Base-by-base conservation (phyloP, 495 filamentous ascomycete genomes). In the Daldinia childiae region DNA sequence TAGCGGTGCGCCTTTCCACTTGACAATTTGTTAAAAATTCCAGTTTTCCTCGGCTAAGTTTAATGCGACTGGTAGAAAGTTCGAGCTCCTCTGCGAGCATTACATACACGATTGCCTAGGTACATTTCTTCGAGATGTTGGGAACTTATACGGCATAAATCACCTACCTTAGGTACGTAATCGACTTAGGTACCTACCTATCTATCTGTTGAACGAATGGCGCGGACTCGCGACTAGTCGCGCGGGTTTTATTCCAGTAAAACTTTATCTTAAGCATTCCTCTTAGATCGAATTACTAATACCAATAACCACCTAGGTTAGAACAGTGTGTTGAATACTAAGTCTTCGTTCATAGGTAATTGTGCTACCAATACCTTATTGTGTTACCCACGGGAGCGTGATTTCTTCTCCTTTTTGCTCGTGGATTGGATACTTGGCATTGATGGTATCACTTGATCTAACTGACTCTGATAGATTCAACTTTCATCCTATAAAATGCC, bases 41-140 rank as follows among this genome's bases (percentile, higher is more conserved):
- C n/a, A n/a, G 11, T 0, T 45, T 19, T 12, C 9, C 45, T 61
- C 30, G 19, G 30, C 50, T 19, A 17, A 14, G 17, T 43, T 29
- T 6, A 38, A 24, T 30, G 41, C n/a, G 32, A 66, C 66, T 62
- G 68, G 62, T 58, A 62, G 41, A 50, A 64, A 34, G 34, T 21
- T 32, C 17, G 5, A 14, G 1, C 19, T 58, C 29, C n/a, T 26
- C 48, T 24, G 15, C 36, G 2, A 14, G 21, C 26, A 32, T 45
- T 32, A 30, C 11, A 51, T 38, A 52, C 17, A 38, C 19, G 27
- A 58, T 26, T n/a, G 17, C 50, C 15, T 54, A n/a, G n/a, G n/a
- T n/a, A 54, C 21, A 30, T 30, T 29, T 54, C 24, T 30, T 26
- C 50, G 50, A 54, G 11, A 0, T 7, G 1, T 54, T 26, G 11